Evolutionary conservation across 2,329 filamentous ascomycete genomes (phyloP), one percentile per base, ranked within the genome.

Genomic region (Talaromyces sp.): DNA sequence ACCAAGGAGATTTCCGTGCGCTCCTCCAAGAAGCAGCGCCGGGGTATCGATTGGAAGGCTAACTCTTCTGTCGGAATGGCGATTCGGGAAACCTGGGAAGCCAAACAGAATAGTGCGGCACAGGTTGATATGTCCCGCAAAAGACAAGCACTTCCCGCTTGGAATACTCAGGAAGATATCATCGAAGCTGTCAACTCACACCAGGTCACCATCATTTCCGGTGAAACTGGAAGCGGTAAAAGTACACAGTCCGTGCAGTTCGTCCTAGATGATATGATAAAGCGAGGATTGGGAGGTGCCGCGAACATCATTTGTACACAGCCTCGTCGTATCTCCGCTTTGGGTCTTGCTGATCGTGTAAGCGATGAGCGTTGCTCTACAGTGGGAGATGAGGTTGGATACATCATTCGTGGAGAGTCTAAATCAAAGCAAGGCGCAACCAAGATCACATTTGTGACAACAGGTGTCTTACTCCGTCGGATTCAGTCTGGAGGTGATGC

Each of bases 201-300:
- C 65, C 88, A 97, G 71, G 91, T 99, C 46, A 96, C 91, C 1
- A 97, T 99, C 65, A 94, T 99, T 63, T 95, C 92, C 39, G 94
- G 94, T 62, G 94, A 97, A 75, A 99, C 94, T 3, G 94, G 94
- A 48, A 96, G 91, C 16, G 94, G 94, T 67, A 99, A 99, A 74
- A 96, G 90, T 44, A 97, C 94, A 0, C 94, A 99, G 71, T 94
- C 91, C 2, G 91, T 97, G 30, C 94, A 99, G 70, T 99, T 97
- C 71, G 82, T 99, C 39, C 80, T 99, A 1, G 94, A 99, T 65
- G 90, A 97, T 63, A 78, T 97, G 58, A 96, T 97, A 63, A 80
- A 83, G 56, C 81, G 83, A 41, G 84, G 87, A 7, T 79, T 95
- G 8, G 94, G 93, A 2, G 83, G 83, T 11, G 84, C 84, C 11